Conservation (phyloP, 495 filamentous ascomycete species). For the Talaromyces borbonicus region DNA sequence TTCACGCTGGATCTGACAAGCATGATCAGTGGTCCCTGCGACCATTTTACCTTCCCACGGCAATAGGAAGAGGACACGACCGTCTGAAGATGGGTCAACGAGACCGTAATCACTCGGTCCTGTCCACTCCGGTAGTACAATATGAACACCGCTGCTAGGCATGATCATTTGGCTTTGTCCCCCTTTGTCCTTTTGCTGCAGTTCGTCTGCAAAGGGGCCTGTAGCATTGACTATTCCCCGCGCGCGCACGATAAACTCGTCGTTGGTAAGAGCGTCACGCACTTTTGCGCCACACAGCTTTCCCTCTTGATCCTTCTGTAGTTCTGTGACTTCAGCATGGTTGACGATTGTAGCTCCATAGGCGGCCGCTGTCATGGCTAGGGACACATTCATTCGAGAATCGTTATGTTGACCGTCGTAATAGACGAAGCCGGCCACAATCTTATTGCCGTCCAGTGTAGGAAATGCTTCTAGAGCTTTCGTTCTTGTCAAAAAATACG, state of each 20-base stretch:
- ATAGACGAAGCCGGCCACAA: slow-evolving; percentile 75
- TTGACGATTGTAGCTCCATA: slow-evolving; percentile 76
- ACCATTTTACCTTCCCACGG: slow-evolving; percentile 90
- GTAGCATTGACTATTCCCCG: slow-evolving; percentile 82
- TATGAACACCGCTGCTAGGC: slow-evolving; percentile 71
- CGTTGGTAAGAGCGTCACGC: slow-evolving; percentile 51
- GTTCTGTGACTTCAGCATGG: slow-evolving; percentile 63
- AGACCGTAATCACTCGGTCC: slow-evolving; percentile 74
- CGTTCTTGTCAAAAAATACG: slow-evolving; percentile 77
- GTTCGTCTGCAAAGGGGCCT: slow-evolving; percentile 72
- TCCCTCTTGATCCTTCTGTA: slow-evolving; percentile 60
- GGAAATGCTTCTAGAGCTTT: slow-evolving; percentile 79
- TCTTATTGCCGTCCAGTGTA: slow-evolving; percentile 65
- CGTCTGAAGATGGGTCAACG: slow-evolving; percentile 74
- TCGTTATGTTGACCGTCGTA: slow-evolving; percentile 85
- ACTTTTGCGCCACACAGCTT: slow-evolving; percentile 59
- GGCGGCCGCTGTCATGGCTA: slow-evolving; percentile 78
- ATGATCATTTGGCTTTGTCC: slow-evolving; percentile 65
- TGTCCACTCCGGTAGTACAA: slow-evolving; percentile 78
- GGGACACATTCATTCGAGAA: slow-evolving; percentile 79
- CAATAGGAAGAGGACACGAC: slow-evolving; percentile 82
- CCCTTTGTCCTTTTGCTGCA: slow-evolving; percentile 64
- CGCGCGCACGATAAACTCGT: slow-evolving; percentile 54
- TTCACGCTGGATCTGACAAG: slow-evolving; percentile 54
- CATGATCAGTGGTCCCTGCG: slow-evolving; percentile 75